Conservation (phyloP, 108 stramenopile species). For the Cyclotella choctawhatcheeana region DNA sequence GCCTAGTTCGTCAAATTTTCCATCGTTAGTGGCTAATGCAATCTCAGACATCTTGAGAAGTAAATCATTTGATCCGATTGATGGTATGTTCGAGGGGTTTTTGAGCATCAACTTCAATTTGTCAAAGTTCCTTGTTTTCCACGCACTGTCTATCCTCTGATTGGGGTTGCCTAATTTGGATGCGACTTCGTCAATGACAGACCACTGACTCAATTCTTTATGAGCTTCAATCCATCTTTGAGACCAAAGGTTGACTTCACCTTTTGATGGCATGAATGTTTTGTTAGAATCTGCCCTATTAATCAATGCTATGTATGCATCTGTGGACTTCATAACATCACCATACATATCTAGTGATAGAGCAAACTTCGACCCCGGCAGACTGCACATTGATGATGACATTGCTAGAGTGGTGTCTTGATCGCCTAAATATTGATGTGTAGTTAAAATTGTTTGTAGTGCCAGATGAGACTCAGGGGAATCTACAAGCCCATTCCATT, state of each 20-base stretch:
- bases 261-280: constrained; percentile 52
- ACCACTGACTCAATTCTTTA: constrained; percentile 87
- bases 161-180: constrained; percentile 54
- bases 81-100: constrained; percentile 58
- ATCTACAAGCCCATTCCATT: constrained; percentile 17
- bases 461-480: constrained; percentile 9
- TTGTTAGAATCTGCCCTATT: constrained; percentile 36
- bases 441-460: constrained; percentile 57
- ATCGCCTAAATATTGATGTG: constrained; percentile 69
- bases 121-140: constrained; percentile 91
- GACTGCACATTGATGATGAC: constrained; percentile 51
- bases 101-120: constrained; percentile 61
- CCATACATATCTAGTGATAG: constrained; percentile 80
- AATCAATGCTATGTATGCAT: constrained; percentile 64
- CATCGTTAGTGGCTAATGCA: constrained; percentile 79
- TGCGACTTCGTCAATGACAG: constrained; percentile 83
- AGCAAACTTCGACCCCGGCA: constrained; percentile 59
- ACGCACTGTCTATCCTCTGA: constrained; percentile 88
- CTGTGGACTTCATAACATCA: constrained; percentile 65
- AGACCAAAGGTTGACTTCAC: constrained; percentile 90
- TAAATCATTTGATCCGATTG: constrained; percentile 70
- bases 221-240: constrained; percentile 90
- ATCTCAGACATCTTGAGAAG: constrained; percentile 80
- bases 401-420: constrained; percentile 52
- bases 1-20: constrained; percentile 88